Evolutionary conservation across 2,329 filamentous ascomycete species (phyloP).

Genomic region (Uncinocarpus reesii): DNA sequence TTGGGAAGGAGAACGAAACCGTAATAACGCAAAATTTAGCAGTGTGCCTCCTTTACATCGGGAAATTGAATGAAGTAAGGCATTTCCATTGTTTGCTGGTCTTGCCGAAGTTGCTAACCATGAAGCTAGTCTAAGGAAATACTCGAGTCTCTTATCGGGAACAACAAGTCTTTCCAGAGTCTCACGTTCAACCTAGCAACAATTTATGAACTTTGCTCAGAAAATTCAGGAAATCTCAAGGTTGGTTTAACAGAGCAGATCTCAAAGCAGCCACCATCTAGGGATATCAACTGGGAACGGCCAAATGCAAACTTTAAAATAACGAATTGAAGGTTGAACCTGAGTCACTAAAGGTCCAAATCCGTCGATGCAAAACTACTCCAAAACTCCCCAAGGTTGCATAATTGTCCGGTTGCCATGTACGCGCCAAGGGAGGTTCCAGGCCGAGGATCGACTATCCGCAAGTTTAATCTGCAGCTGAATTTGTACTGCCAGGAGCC

Average conservation of each 20-base stretch:
- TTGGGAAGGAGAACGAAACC: constrained; percentile 44
- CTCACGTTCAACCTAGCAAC: constrained; percentile 83
- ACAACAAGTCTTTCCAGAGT: constrained; percentile 60
- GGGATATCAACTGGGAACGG: constrained; percentile 57
- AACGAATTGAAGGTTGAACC: constrained; percentile 1
- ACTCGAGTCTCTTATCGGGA: constrained; percentile 55
- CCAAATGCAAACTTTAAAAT: constrained; percentile 67
- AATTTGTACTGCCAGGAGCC: not conserved
- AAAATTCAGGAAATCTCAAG: constrained; percentile 62
- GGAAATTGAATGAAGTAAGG: constrained; percentile 59
- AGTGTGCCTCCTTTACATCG: constrained; percentile 73
- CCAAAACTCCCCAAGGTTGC: constrained; percentile 1
- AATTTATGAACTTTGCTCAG: constrained; percentile 82
- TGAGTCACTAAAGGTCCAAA: not conserved
- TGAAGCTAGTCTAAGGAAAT: constrained; percentile 49
- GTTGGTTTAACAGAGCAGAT: constrained; percentile 58
- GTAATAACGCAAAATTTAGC: constrained; percentile 74
- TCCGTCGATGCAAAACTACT: not conserved
- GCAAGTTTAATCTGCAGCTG: not conserved
- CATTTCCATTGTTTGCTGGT: not conserved
- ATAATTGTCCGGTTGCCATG: not conserved
- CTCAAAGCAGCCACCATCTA: constrained; percentile 47
- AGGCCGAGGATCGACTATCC: not conserved
- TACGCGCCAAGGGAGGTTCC: not conserved
- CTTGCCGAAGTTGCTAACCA: constrained; percentile 3